Conservation (phyloP, 495 filamentous ascomycete genomes). For the Xylaria curta region DNA sequence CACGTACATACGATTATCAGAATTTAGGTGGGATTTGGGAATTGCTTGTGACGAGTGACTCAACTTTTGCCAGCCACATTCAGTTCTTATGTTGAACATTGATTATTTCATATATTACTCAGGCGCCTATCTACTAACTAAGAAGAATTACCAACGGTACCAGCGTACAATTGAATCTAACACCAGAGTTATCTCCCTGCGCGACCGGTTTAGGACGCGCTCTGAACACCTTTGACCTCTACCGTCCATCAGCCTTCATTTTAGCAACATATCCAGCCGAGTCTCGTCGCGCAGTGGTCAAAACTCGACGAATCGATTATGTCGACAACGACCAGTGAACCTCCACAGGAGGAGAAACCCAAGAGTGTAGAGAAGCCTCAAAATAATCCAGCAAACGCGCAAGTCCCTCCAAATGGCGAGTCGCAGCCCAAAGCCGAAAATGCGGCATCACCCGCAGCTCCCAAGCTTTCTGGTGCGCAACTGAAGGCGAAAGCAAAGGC, state of each 20-base stretch:
- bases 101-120: not conserved
- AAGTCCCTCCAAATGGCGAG: conserved; percentile 32
- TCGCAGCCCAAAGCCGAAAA: conserved; percentile 35
- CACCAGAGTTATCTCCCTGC: not conserved
- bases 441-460: conserved; percentile 31
- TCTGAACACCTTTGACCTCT: not conserved
- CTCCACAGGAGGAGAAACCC: conserved; percentile 23
- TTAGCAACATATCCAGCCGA: not conserved
- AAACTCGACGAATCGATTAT: conserved; percentile 8
- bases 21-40: conserved; percentile 18
- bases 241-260: not conserved
- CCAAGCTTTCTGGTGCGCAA: conserved; percentile 68
- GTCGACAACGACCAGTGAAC: conserved; percentile 2
- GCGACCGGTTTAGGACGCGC: not conserved
- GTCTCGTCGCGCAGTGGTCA: not conserved
- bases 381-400: conserved; percentile 33
- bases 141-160: not conserved
- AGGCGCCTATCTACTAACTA: too few species aligned
- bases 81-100: not conserved
- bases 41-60: conserved; percentile 22
- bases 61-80: conserved; percentile 9
- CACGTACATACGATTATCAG: conserved; percentile 18
- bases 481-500: conserved; percentile 79
- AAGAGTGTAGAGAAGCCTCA: conserved; percentile 43
- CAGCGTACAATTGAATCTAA: not conserved